Evolutionary conservation across 257 asterid genomes (phyloP).

Genomic region (Solanum bukasovii): DNA sequence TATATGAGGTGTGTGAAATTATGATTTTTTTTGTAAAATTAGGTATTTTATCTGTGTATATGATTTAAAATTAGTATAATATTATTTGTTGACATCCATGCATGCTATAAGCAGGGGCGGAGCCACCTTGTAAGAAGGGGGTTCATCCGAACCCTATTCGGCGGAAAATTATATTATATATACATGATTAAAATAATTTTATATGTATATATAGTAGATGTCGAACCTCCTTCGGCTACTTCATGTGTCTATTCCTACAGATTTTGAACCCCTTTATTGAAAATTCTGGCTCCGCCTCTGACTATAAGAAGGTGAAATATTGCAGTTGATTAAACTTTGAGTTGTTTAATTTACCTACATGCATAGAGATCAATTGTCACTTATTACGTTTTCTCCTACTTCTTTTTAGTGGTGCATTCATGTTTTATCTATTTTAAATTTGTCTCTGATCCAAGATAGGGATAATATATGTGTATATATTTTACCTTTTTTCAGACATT

Average conservation of each 20-base stretch:
- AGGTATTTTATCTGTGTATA: neutral
- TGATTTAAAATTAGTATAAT: no score
- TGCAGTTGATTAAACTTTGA: no score
- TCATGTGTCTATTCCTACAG: no score
- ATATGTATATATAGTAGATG: no score
- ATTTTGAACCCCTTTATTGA: no score
- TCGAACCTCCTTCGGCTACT: no score
- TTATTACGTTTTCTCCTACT: neutral
- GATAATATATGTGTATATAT: neutral
- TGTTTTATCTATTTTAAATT: fast-evolving
- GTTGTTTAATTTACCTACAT: no score
- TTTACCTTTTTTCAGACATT: neutral
- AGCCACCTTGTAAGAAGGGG: no score
- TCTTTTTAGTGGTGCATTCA: neutral
- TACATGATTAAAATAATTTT: no score
- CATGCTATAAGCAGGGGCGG: neutral
- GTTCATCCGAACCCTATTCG: no score
- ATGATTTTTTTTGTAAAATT: neutral
- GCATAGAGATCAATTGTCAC: neutral
- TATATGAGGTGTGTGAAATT: fast-evolving
- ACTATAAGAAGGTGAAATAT: neutral
- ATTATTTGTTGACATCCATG: fast-evolving
- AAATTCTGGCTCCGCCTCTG: no score
- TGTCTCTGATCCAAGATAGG: fast-evolving
- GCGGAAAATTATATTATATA: no score